Base-by-base conservation (phyloP, 78 protist genomes). In the Dictyostelium citrinum region DNA sequence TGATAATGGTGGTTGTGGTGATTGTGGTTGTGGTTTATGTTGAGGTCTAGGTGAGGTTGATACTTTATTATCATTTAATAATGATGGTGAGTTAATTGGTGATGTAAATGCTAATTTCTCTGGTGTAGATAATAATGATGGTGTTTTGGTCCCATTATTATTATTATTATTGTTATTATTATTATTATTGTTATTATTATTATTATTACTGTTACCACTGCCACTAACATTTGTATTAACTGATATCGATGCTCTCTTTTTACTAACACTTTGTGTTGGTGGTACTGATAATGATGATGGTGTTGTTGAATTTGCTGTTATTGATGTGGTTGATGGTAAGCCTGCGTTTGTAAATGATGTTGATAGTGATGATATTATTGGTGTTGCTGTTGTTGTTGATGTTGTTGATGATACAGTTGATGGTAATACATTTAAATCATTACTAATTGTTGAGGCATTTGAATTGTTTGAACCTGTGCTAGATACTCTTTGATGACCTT, bases 401-500 rank as follows among this genome's bases (percentile, higher is more conserved):
- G 39, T 31, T 31, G 76, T 12, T 24, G 76, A 68, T 68, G 76
- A 24, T 20, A 29, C 24, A 70, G 24, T 70, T 14, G 39, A 24
- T 5, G 35, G 2, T 35, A 37, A 35, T 71, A 17, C 27, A 31
- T 71, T 17, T 71, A 17, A 31, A 31, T 17, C 29, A 71, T 37
- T 35, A 31, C 46, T 71, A 17, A 71, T 71, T 6, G 70, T 49
- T 43, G 49, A 49, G 1, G 29, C 70, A 75, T 24, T 75, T 14
- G 92, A 77, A 14, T 41, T 61, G 11, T 75, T 86, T 1, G 79
- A 61, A n/a, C 84, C 84, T 12, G 84, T 77, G 9, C 76, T 51
- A 14, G 85, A 86, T 7, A 31, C 64, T 35, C 91, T 27, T 14
- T 16, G 17, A 39, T 84, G 91, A 22, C 91, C 91, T 43, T 74